These are phyloP conservation scores for Fusarium robinianum DNA, from an alignment of 2,329 filamentous ascomycete species.

Conservation along the genomic window DNA sequence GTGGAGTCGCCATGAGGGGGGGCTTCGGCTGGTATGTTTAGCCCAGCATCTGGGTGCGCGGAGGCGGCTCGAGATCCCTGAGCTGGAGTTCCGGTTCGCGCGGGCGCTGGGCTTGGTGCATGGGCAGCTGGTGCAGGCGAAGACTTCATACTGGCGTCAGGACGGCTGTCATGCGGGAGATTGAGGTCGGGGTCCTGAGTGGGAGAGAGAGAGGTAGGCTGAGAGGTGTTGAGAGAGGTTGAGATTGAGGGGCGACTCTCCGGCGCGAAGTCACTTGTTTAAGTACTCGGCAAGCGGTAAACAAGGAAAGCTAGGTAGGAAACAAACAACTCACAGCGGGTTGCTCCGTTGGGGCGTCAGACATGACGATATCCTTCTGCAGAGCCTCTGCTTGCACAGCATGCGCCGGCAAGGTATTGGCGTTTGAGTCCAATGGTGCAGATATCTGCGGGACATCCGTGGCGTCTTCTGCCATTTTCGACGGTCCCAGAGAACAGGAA, in stretches of 20 bases:
- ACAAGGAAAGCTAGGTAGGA: no score
- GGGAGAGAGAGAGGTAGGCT: background rate
- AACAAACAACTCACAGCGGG: slow-evolving; percentile 43
- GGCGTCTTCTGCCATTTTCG: slow-evolving; percentile 40
- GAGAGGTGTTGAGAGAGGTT: no score
- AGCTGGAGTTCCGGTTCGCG: slow-evolving; percentile 55
- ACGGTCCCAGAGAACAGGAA: background rate
- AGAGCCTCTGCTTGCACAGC: slow-evolving; percentile 31
- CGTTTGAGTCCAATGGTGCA: slow-evolving; percentile 27
- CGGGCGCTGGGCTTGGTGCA: slow-evolving; percentile 49
- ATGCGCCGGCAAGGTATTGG: slow-evolving; percentile 25
- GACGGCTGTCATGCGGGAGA: slow-evolving; percentile 11
- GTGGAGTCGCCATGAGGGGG: slow-evolving; percentile 69
- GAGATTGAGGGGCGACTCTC: no score
- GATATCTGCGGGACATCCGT: slow-evolving; percentile 28
- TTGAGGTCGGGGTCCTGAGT: no score
- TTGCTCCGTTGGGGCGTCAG: slow-evolving; percentile 48
- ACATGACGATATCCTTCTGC: slow-evolving; percentile 50
- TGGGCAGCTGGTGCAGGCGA: slow-evolving; percentile 45
- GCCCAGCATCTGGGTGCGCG: slow-evolving; percentile 57
- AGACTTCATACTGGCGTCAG: slow-evolving; percentile 36
- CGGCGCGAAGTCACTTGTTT: no score
- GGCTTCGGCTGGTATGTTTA: slow-evolving; percentile 62
- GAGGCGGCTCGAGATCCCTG: slow-evolving; percentile 60
- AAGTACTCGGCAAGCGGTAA: no score